A percentile compares a stretch with the other conserved stretches of the same genome.
These are phyloP conservation scores for Ambrosiella beaveri DNA, from an alignment of 2,329 filamentous ascomycete genomes.

Conservation along the genomic window DNA sequence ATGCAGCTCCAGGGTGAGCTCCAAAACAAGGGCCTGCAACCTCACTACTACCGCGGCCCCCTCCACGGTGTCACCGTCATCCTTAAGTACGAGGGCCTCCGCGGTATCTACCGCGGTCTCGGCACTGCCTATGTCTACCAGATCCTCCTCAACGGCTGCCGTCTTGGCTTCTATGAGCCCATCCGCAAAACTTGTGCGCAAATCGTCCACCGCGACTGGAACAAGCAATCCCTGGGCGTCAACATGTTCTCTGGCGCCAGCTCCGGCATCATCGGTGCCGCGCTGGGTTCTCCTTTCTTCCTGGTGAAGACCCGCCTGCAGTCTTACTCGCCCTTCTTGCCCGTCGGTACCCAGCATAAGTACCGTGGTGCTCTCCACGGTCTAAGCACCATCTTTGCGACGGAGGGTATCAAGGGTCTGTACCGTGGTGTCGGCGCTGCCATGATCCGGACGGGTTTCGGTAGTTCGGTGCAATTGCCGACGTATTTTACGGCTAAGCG, in stretches of 20 bases:
- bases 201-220: conserved; percentile 52
- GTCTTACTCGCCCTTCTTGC: conserved; percentile 79
- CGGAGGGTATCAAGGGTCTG: conserved; percentile 63
- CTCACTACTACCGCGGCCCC: conserved; percentile 77
- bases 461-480: conserved; percentile 86
- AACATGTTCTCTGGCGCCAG: conserved; percentile 87
- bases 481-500: conserved; percentile 98
- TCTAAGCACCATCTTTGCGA: conserved; percentile 56
- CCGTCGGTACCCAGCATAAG: conserved; percentile 89
- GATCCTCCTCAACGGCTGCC: conserved; percentile 87
- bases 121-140: conserved; percentile 93
- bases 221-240: conserved; percentile 68
- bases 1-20: conserved; percentile 95
- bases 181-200: conserved; percentile 56
- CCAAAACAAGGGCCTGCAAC: conserved; percentile 67
- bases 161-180: conserved; percentile 93
- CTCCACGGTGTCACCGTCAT: conserved; percentile 85
- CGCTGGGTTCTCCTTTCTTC: conserved; percentile 92
- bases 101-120: conserved; percentile 74
- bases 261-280: conserved; percentile 79
- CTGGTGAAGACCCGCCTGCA: conserved; percentile 92
- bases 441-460: conserved; percentile 91
- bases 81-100: conserved; percentile 70
- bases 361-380: conserved; percentile 80
- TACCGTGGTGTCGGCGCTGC: conserved; percentile 85